A percentile compares a stretch with the other conserved stretches of the same genome.
These are phyloP conservation scores for Penicillium occitanis DNA, from an alignment of 2,329 filamentous ascomycete species.

Conservation along the genomic window DNA sequence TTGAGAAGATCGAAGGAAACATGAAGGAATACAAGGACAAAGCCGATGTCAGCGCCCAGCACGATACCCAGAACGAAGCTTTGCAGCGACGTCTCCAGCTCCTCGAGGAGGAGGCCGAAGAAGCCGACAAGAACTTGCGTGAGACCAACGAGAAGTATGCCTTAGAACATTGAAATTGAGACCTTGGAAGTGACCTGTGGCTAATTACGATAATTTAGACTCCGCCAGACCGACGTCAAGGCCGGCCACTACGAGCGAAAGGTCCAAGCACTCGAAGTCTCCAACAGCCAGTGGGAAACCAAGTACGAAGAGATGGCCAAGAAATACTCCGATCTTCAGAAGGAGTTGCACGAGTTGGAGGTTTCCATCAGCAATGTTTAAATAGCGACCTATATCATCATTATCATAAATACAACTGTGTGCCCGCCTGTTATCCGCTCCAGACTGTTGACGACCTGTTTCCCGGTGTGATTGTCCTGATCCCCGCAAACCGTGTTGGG, in stretches of 20 bases:
- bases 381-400: constrained; percentile 33
- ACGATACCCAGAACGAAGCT: constrained; percentile 86
- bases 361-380: constrained; percentile 91
- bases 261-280: constrained; percentile 90
- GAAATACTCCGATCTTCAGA: constrained; percentile 80
- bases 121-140: constrained; percentile 91
- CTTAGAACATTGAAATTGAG: not conserved
- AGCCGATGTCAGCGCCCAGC: constrained; percentile 76
- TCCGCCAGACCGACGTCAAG: constrained; percentile 98
- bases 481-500: constrained; percentile 1
- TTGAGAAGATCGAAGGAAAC: constrained; percentile 84
- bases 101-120: constrained; percentile 96
- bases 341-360: constrained; percentile 89
- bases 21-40: constrained; percentile 86
- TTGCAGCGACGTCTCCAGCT: constrained; percentile 90
- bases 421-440: constrained; percentile 22
- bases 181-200: not conserved
- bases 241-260: constrained; percentile 99
- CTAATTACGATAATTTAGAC: constrained; percentile 54
- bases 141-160: constrained; percentile 98
- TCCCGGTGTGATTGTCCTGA: constrained; percentile 6
- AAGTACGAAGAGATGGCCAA: constrained; percentile 98
- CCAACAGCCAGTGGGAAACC: constrained; percentile 90
- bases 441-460: constrained; percentile 18
- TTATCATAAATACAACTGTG: constrained; percentile 21